Base-by-base conservation (phyloP, 495 filamentous ascomycete species). In the Ascobolus immersus region DNA sequence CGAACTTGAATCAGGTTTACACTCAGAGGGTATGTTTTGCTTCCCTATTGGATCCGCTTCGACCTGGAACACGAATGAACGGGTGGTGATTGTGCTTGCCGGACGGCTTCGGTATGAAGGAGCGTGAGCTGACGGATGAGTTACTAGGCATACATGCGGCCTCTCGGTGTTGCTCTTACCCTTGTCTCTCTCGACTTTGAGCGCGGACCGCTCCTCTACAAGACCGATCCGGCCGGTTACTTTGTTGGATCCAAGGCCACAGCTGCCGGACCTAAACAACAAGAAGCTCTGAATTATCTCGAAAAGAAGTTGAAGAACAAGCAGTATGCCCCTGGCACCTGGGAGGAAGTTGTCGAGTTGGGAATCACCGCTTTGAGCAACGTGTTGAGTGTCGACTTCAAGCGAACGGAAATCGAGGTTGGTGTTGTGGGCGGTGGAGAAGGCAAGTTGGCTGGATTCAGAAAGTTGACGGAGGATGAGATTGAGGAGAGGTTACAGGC, bases 261-360 rank as follows among this genome's bases (percentile, higher is more conserved):
- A 7, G 78, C 86, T 28, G 81, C 86, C 2, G 86, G 86, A 4
- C 86, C 86, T 31, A 96, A 96, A 59, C 79, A 90, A 50, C 86
- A 96, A 54, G 86, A 96, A 63, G 86, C 86, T 42, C 68, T 92
- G 50, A 96, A 94, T 52, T 73, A 81, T 49, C 62, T 96, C 33
- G 86, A 96, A 68, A 93, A 93, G 74, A 93, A 91, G 67, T 70
- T 96, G 58, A 94, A 94, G 69, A 91, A 90, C 71, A 92, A 90
- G 73, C 82, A 94, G 54, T 65, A 65, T 47, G 86, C 86, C 19
- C 70, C 78, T 5, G 86, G 86, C 38, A 73, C 59, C 55, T 94
- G 89, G 89, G 77, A 93, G 58, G 86, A 94, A 38, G 86, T 96
- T 22, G 84, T 96, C 36, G 86, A 96, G 58, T 62, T 93, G 39